Evolutionary conservation across 768 basidiomycete genomes (phyloP), one percentile per base, ranked within the genome.

Genomic region (Termitomyces sp.): DNA sequence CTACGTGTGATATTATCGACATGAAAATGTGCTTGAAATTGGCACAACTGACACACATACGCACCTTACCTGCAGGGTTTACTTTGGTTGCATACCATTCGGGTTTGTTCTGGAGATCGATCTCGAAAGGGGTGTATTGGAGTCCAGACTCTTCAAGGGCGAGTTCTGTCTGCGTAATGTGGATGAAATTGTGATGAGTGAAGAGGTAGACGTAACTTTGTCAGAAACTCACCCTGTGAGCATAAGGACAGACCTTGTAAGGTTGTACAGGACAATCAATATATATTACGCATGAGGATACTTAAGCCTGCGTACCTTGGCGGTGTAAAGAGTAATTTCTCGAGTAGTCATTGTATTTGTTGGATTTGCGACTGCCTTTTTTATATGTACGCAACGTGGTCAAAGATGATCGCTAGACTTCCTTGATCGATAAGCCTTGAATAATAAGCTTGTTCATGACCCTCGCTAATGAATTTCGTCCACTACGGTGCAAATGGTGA

Each of bases 51-150:
- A n/a, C 10, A 30, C n/a, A n/a, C 45, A 12, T 14, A 37, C 23
- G 4, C 17, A 84, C 86, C 77, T 86, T 88, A 70, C 79, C 79
- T 0, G 79, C 84, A 1, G 82, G 81, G 68, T 88, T 89, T 39
- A 89, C 79, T 58, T 82, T 77, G 0, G 78, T 75, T 0, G 79
- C 79, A 63, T 85, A 87, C 86, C 85, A 88, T 52, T 79, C 80
- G 0, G 86, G 86, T 70, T 88, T 89, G 72, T 84, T 83, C 59
- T 55, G 49, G 16, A 89, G 68, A 61, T 87, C 83, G 44, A 89
- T 79, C 59, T 86, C 78, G 59, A 72, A 85, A 14, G 75, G 67
- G 25, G 72, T 80, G 65, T 72, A 82, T 1, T 73, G 61, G 3
- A 79, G 73, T 4, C 76, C 73, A 2, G 80, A 77, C 61, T 88